Percentiles rank a stretch among this genome's conserved stretches.
phyloP scores from a whole-genome alignment of 1,139 yeast species.

The Taphrina flavorubra region DNA sequence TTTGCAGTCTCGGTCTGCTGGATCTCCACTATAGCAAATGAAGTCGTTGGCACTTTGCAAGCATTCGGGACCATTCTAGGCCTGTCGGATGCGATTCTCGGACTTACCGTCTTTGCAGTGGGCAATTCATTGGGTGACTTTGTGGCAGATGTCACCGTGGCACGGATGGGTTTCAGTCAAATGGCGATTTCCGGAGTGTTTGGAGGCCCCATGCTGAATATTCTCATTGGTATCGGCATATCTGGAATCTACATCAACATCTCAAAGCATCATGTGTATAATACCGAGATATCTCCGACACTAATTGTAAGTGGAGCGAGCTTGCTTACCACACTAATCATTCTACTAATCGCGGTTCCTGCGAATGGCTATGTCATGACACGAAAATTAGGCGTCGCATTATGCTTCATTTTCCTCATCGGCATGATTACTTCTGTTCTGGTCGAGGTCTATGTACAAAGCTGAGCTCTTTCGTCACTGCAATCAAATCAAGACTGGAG shows the following conservation, averaged over 20 bases:
- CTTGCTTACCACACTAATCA: constrained; percentile 60
- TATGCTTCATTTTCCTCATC: constrained; percentile 63
- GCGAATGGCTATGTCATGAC: constrained; percentile 70
- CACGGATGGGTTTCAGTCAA: constrained; percentile 82
- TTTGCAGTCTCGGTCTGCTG: constrained; percentile 72
- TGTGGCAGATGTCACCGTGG: constrained; percentile 81
- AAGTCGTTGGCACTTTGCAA: constrained; percentile 71
- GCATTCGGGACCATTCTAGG: constrained; percentile 65
- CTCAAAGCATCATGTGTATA: constrained; percentile 46
- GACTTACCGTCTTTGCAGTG: constrained; percentile 84
- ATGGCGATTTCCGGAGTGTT: constrained; percentile 96
- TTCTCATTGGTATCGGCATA: constrained; percentile 67
- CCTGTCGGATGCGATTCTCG: constrained; percentile 79
- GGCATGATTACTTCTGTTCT: constrained; percentile 49
- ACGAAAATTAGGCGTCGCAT: constrained; percentile 60
- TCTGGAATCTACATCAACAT: constrained; percentile 59
- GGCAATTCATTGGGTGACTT: constrained; percentile 93
- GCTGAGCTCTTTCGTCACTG: background rate
- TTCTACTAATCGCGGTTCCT: constrained; percentile 64
- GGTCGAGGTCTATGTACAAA: constrained; percentile 26
- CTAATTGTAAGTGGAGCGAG: constrained; percentile 61
- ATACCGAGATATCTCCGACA: constrained; percentile 57
- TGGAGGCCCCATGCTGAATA: constrained; percentile 82
- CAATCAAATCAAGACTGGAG: background rate
- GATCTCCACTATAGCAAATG: constrained; percentile 78